Percentiles rank a stretch among this genome's conserved stretches.
These are phyloP conservation scores for Talaromyces stipitatus DNA, from an alignment of 495 filamentous ascomycete genomes.

Conservation along the genomic window DNA sequence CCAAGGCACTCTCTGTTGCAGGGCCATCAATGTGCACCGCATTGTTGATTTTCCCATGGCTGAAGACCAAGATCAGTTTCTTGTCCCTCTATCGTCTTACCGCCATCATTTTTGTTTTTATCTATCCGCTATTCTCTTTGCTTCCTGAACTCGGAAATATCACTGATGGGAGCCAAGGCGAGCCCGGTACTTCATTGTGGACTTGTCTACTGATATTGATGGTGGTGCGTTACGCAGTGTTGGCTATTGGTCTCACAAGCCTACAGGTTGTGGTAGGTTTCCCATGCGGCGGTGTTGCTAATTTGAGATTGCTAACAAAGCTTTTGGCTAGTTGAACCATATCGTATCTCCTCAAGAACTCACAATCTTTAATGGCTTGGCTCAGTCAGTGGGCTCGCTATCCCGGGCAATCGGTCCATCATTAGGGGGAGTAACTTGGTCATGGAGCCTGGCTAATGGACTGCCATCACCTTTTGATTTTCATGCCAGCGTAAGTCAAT, in stretches of 20 bases:
- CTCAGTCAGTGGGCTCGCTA: background rate
- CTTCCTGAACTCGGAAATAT: background rate
- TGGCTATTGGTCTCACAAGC: background rate
- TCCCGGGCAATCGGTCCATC: background rate
- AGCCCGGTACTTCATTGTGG: background rate
- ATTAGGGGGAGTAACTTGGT: background rate
- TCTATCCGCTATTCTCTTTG: conserved; percentile 2
- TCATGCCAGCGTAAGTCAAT: background rate
- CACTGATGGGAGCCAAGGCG: background rate
- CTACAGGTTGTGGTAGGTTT: background rate
- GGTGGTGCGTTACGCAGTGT: background rate
- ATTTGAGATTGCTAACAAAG: background rate
- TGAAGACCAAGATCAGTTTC: background rate
- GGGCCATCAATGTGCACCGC: background rate
- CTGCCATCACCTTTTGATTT: background rate
- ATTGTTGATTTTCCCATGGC: background rate
- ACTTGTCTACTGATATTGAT: background rate
- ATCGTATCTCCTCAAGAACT: conserved; percentile 1
- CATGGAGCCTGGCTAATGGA: background rate
- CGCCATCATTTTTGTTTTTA: background rate
- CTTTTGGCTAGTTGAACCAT: background rate
- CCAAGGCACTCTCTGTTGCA: background rate
- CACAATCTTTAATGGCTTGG: background rate
- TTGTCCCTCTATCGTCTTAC: background rate
- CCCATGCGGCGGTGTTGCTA: background rate